Percentiles rank a stretch among this genome's conserved stretches.
phyloP scores from a whole-genome alignment of 31 red algal species.

The Bonnemaisonia californica region DNA sequence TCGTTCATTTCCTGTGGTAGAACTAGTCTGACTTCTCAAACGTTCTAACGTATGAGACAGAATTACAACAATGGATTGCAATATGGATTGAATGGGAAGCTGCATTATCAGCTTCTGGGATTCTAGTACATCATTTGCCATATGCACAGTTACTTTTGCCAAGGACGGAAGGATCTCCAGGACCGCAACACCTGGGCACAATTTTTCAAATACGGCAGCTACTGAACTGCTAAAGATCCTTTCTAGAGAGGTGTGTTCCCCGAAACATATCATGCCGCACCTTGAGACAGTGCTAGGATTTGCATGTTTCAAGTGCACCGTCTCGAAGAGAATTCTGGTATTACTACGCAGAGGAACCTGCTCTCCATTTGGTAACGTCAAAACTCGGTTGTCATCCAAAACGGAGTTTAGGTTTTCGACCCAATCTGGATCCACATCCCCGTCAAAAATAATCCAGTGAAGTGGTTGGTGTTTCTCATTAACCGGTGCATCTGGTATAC shows the following conservation, averaged over 20 bases:
- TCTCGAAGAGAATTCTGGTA: slow-evolving; percentile 80
- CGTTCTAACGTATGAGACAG: slow-evolving; percentile 4
- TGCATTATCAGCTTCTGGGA: slow-evolving; percentile 15
- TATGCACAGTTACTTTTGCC: slow-evolving; percentile 3
- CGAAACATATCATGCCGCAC: slow-evolving; percentile 89
- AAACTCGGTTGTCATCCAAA: slow-evolving; percentile 77
- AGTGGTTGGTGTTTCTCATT: slow-evolving; percentile 18
- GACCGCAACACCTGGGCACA: not conserved
- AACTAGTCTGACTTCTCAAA: not conserved
- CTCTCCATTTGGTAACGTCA: slow-evolving; percentile 80
- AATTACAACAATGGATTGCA: slow-evolving; percentile 32
- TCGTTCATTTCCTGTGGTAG: not conserved
- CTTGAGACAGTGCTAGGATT: slow-evolving; percentile 81
- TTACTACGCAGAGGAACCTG: slow-evolving; percentile 65
- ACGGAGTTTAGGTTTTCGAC: slow-evolving; percentile 86
- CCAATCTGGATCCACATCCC: slow-evolving; percentile 90
- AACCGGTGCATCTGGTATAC: slow-evolving; percentile 16
- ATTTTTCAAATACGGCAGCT: slow-evolving; percentile 10
- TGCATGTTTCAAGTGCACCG: slow-evolving; percentile 58
- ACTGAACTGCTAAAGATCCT: slow-evolving; percentile 23
- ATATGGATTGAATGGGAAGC: slow-evolving; percentile 26
- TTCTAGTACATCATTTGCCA: slow-evolving; percentile 21
- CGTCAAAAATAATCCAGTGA: slow-evolving; percentile 86
- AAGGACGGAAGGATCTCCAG: not conserved
- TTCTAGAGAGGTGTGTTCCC: slow-evolving; percentile 2